phyloP scores from a whole-genome alignment of 1,284 basidiomycete genomes.

The Moesziomyces sp. region DNA sequence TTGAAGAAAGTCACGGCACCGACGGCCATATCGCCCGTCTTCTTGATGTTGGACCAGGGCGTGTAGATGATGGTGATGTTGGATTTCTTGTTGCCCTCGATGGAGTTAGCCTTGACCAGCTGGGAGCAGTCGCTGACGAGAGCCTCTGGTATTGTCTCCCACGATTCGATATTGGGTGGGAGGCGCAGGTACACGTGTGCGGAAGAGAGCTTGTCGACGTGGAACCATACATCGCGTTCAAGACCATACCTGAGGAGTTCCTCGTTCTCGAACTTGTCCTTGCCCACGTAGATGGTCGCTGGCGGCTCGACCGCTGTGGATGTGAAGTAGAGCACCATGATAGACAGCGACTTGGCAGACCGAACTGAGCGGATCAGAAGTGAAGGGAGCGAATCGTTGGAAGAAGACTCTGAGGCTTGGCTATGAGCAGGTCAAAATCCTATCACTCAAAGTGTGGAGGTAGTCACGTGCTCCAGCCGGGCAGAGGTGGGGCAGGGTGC shows the following conservation, averaged over 20 bases:
- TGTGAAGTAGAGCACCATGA: constrained; percentile 74
- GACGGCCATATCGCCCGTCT: constrained; percentile 73
- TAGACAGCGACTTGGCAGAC: background rate
- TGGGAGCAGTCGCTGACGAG: constrained; percentile 88
- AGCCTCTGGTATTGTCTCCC: constrained; percentile 85
- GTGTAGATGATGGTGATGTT: constrained; percentile 94
- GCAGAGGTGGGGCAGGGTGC: background rate
- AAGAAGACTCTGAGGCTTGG: too few relatives aligned
- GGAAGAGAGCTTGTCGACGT: constrained; percentile 71
- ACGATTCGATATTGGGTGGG: constrained; percentile 76
- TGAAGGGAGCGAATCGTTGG: constrained; percentile 2
- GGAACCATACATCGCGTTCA: constrained; percentile 73
- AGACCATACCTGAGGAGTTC: constrained; percentile 85
- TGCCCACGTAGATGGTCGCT: constrained; percentile 88
- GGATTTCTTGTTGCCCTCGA: constrained; percentile 96
- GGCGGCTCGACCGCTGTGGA: constrained; percentile 75
- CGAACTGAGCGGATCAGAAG: background rate
- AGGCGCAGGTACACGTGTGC: constrained; percentile 80
- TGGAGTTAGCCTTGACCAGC: constrained; percentile 96
- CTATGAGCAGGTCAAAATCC: too few relatives aligned
- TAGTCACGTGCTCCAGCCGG: constrained; percentile 21
- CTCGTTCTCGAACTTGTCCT: constrained; percentile 83
- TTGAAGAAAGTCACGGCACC: constrained; percentile 94
- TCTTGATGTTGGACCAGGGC: constrained; percentile 70
- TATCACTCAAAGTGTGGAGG: constrained; percentile 17